These are phyloP conservation scores for Jamesozyma jinghongensis DNA, from an alignment of 805 yeast genomes.

Conservation along the genomic window DNA sequence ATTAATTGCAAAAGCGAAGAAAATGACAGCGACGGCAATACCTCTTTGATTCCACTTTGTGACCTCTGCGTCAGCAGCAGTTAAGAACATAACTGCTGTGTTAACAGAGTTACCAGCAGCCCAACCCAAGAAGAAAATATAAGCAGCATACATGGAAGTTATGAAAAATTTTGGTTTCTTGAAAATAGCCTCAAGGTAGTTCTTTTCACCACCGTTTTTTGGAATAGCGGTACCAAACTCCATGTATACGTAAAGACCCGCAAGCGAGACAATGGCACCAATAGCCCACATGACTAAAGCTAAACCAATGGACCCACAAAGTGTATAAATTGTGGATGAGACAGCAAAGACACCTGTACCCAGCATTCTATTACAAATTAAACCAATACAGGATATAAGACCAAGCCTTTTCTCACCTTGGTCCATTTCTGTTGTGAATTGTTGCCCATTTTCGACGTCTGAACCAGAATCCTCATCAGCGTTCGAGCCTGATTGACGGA, in stretches of 20 bases:
- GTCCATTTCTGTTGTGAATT: slow-evolving; percentile 32
- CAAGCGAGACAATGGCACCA: slow-evolving; percentile 59
- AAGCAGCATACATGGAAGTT: slow-evolving; percentile 58
- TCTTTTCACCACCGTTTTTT: slow-evolving; percentile 80
- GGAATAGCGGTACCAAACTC: slow-evolving; percentile 74
- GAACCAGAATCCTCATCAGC: slow-evolving; percentile 7
- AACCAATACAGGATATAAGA: slow-evolving; percentile 50
- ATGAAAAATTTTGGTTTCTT: slow-evolving; percentile 59
- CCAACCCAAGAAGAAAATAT: slow-evolving; percentile 72
- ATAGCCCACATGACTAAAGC: slow-evolving; percentile 64
- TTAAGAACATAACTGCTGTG: slow-evolving; percentile 66
- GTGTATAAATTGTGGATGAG: slow-evolving; percentile 45
- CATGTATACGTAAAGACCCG: slow-evolving; percentile 62
- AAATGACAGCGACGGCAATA: slow-evolving; percentile 64
- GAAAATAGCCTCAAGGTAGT: slow-evolving; percentile 65
- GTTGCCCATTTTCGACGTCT: slow-evolving; percentile 23
- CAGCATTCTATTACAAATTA: slow-evolving; percentile 58
- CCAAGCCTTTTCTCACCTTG: slow-evolving; percentile 40
- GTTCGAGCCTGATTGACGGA: background rate
- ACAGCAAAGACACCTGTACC: slow-evolving; percentile 75
- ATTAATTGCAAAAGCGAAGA: slow-evolving; percentile 60
- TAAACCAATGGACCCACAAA: slow-evolving; percentile 61
- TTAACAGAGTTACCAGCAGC: slow-evolving; percentile 78
- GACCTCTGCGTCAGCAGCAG: slow-evolving; percentile 60
- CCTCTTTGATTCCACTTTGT: slow-evolving; percentile 73